Evolutionary conservation across 768 basidiomycete species (phyloP), one percentile per base, ranked within the genome.

Genomic region (Mycena rebaudengoi): DNA sequence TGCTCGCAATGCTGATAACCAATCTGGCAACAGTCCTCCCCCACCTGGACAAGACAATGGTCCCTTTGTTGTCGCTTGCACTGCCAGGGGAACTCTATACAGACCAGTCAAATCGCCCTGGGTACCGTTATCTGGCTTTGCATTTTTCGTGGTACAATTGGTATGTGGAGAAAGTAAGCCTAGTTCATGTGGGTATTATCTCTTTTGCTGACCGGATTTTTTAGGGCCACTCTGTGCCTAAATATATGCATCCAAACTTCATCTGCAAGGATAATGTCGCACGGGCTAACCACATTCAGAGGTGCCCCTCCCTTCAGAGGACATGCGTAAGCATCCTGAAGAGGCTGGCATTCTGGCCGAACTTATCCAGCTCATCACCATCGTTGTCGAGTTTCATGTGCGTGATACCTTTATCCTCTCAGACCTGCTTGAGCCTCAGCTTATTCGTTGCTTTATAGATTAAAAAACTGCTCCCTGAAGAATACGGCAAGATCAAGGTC

Each of bases 391-490:
- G 16, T 7, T 33, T 3, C 48, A 50, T 21, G 48, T 50, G n/a
- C n/a, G n/a, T n/a, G n/a, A 14, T 3, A 30, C 21, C 21, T 5
- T 33, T 14, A 20, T n/a, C n/a, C 11, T n/a, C n/a, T n/a, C n/a
- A n/a, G n/a, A n/a, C n/a, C n/a, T n/a, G n/a, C n/a, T n/a, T n/a
- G n/a, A n/a, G n/a, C n/a, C n/a, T n/a, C n/a, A n/a, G n/a, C n/a
- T n/a, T n/a, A n/a, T n/a, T n/a, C n/a, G n/a, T n/a, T n/a, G n/a
- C n/a, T n/a, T n/a, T n/a, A n/a, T n/a, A n/a, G 32, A 16, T 40
- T 13, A 23, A 35, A 23, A 33, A 23, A 2, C 25, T 56, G 11
- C 48, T 60, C 23, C 71, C 67, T 14, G 57, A 67, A 23, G 56
- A 66, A 6, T 65, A 53, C 43, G 39, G 57, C 25, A 28, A 49